These are phyloP conservation scores for Sporothrix brunneoviolacea DNA, from an alignment of 2,329 filamentous ascomycete species.

Conservation along the genomic window DNA sequence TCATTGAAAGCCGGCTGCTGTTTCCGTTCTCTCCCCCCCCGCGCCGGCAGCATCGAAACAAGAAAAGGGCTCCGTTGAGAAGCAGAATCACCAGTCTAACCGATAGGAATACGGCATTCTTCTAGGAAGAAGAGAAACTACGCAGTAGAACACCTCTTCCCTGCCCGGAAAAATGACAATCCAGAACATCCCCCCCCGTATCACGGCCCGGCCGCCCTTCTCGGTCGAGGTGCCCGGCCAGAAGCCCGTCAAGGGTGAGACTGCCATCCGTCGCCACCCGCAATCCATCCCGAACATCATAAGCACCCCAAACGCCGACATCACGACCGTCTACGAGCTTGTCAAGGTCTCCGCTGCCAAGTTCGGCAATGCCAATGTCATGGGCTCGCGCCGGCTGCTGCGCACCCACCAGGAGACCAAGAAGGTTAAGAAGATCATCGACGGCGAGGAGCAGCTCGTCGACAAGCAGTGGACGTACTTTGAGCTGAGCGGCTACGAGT, in stretches of 20 bases:
- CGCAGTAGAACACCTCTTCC: not conserved
- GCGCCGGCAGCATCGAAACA: no score
- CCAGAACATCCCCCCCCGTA: constrained; percentile 34
- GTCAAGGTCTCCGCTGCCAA: constrained; percentile 59
- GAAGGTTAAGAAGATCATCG: constrained; percentile 82
- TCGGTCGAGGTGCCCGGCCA: constrained; percentile 61
- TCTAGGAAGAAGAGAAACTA: not conserved
- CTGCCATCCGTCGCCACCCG: constrained; percentile 63
- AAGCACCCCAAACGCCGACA: constrained; percentile 52
- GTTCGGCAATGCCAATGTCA: constrained; percentile 57
- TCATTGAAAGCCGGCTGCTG: no score
- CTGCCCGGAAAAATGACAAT: constrained; percentile 10
- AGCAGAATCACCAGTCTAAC: no score
- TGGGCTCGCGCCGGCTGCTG: constrained; percentile 67
- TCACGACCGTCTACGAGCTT: constrained; percentile 71
- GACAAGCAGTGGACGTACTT: constrained; percentile 87
- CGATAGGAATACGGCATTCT: no score
- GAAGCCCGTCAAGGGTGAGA: constrained; percentile 63
- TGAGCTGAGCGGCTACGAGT: constrained; percentile 73
- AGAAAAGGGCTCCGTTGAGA: no score
- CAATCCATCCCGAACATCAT: constrained; percentile 55
- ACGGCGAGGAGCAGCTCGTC: constrained; percentile 70
- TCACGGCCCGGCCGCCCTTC: constrained; percentile 57
- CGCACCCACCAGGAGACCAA: constrained; percentile 76
- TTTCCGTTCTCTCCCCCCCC: no score